These are phyloP conservation scores for Trematosphaeria pertusa DNA, from an alignment of 2,329 filamentous ascomycete genomes.

Conservation along the genomic window DNA sequence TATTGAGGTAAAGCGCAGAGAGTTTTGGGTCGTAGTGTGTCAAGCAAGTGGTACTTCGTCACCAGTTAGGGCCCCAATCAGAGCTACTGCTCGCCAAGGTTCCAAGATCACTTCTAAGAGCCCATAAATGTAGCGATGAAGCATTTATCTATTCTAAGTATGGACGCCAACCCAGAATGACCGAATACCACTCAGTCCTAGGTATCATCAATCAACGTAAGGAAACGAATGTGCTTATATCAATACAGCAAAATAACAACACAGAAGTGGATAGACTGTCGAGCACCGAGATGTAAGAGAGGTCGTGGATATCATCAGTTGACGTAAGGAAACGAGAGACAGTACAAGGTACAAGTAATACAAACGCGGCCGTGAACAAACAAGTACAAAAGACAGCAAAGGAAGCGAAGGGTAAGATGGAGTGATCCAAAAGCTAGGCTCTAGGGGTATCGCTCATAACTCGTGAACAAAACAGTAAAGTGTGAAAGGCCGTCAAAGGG, in stretches of 20 bases:
- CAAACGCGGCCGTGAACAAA: not conserved
- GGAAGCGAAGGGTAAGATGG: not conserved
- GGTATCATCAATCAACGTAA: no score
- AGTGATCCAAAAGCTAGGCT: no score
- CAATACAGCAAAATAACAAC: not conserved
- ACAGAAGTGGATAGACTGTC: not conserved
- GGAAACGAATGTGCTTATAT: no score
- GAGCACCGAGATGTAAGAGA: not conserved
- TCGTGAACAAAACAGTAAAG: not conserved
- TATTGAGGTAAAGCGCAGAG: no score
- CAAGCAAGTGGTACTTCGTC: no score
- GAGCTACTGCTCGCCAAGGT: no score
- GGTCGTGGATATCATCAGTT: not conserved
- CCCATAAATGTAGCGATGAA: not conserved
- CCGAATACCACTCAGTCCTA: no score
- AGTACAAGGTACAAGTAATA: not conserved
- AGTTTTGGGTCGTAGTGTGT: no score
- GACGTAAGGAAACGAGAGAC: slow-evolving; percentile 3
- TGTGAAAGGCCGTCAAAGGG: not conserved
- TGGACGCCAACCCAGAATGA: not conserved
- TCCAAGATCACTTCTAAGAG: no score
- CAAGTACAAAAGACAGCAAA: not conserved
- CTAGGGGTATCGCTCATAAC: not conserved
- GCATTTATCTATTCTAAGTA: not conserved
- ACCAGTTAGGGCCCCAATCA: no score